Conservation (phyloP, 805 yeast genomes). For the Starmerella sirachaensis region DNA sequence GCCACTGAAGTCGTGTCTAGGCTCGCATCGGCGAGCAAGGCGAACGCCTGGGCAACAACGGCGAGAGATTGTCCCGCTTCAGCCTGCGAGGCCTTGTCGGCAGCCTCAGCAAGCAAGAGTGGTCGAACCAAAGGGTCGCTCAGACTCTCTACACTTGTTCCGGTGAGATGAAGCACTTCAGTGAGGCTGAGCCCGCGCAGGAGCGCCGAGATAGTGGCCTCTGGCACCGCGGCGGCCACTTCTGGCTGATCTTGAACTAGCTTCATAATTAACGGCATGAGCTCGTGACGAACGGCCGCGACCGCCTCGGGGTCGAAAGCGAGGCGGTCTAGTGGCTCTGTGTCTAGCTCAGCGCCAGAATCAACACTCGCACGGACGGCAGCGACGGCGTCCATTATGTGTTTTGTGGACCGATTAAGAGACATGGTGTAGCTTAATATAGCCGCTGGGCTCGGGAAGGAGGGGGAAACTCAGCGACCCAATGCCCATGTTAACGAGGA, state of each 20-base stretch:
- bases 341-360: conserved; percentile 7
- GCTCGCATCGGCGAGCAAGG: conserved; percentile 11
- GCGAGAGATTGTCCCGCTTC: not conserved
- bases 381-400: conserved; percentile 1
- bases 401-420: not conserved
- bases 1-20: conserved; percentile 12
- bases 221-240: conserved; percentile 13
- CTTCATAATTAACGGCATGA: conserved; percentile 15
- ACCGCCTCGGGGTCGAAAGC: conserved; percentile 3
- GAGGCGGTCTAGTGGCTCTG: conserved; percentile 10
- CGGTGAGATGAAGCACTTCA: conserved; percentile 12
- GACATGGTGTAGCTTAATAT: not conserved
- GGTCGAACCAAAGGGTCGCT: conserved; percentile 11
- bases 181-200: conserved; percentile 9
- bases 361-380: conserved; percentile 9
- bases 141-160: conserved; percentile 3
- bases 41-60: conserved; percentile 7
- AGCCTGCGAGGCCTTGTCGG: conserved; percentile 4
- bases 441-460: no score
- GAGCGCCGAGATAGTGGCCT: conserved; percentile 10
- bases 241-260: conserved; percentile 8
- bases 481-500: no score
- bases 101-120: conserved; percentile 12
- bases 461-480: no score
- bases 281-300: conserved; percentile 5